A percentile compares a stretch with the other conserved stretches of the same genome.
These are phyloP conservation scores for Colletotrichum sp. DNA, from an alignment of 2,329 filamentous ascomycete genomes.

Conservation along the genomic window DNA sequence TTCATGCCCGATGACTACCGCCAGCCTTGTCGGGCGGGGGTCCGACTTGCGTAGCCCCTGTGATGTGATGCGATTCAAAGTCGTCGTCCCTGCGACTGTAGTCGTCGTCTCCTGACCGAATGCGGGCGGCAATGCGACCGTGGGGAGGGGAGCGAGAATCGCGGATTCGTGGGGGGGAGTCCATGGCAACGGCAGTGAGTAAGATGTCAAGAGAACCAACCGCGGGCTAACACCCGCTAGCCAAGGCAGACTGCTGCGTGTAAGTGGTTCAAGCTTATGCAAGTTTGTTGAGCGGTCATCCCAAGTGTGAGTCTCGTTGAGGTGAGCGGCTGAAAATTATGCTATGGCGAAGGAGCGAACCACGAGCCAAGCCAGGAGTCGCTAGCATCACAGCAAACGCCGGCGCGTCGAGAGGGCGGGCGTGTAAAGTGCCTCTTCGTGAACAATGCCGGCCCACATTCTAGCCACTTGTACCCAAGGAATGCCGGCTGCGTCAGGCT, in stretches of 20 bases:
- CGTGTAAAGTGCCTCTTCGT: constrained; percentile 10
- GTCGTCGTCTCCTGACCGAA: not conserved
- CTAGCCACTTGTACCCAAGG: not conserved
- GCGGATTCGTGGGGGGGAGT: not conserved
- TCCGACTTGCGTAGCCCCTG: not conserved
- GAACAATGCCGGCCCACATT: constrained; percentile 13
- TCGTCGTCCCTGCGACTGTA: not conserved
- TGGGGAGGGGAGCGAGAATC: not conserved
- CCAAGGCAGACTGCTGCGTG: not conserved
- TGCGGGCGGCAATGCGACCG: constrained; percentile 7
- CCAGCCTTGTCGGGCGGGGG: not conserved
- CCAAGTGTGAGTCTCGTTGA: not conserved
- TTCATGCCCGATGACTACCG: not conserved
- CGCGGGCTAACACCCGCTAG: not conserved
- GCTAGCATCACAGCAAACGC: not conserved
- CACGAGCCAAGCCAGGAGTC: not conserved
- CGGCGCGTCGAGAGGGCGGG: not conserved
- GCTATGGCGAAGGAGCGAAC: not conserved
- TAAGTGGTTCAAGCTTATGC: constrained; percentile 9
- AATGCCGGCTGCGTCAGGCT: constrained; percentile 14
- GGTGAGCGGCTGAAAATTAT: constrained; percentile 18
- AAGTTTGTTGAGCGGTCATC: not conserved
- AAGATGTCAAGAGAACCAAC: not conserved
- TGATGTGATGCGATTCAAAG: not conserved
- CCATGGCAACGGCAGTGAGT: not conserved